These are phyloP conservation scores for Diplotaxis tenuifolia DNA, from an alignment of 345 rosid species.

Conservation along the genomic window DNA sequence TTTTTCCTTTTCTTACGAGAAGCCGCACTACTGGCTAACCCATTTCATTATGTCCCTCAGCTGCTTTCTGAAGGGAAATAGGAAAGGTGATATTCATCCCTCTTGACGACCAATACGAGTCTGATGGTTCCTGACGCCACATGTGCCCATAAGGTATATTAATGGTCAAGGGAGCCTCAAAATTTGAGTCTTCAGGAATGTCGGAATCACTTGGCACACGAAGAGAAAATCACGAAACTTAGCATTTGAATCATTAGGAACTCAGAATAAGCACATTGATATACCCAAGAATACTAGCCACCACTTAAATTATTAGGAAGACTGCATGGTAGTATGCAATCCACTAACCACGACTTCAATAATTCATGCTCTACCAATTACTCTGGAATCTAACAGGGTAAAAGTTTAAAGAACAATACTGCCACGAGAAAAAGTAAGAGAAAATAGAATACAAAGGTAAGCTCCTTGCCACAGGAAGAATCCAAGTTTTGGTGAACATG, in stretches of 20 bases:
- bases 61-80: conserved; percentile 68
- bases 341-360: conserved; percentile 17
- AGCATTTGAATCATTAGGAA: background rate
- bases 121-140: conserved; percentile 50
- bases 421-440: background rate
- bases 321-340: background rate
- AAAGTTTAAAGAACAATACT: conserved; percentile 4
- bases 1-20: conserved; percentile 64
- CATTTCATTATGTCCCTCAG: conserved; percentile 57
- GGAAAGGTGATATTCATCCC: conserved; percentile 80
- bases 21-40: conserved; percentile 43
- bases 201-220: conserved; percentile 55
- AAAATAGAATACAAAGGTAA: conserved; percentile 1
- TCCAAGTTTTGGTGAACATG: background rate
- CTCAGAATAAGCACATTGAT: background rate
- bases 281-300: background rate
- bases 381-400: background rate
- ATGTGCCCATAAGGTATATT: conserved; percentile 64
- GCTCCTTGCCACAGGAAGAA: background rate
- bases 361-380: background rate
- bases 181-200: conserved; percentile 49
- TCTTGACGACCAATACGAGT: conserved; percentile 43
- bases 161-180: conserved; percentile 86
- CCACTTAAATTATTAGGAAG: background rate
- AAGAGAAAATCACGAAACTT: conserved; percentile 16